Percentiles rank a stretch among this genome's conserved stretches.
Conservation (phyloP, 2,329 filamentous ascomycete species). For the Sarocladiaceae sp. region DNA sequence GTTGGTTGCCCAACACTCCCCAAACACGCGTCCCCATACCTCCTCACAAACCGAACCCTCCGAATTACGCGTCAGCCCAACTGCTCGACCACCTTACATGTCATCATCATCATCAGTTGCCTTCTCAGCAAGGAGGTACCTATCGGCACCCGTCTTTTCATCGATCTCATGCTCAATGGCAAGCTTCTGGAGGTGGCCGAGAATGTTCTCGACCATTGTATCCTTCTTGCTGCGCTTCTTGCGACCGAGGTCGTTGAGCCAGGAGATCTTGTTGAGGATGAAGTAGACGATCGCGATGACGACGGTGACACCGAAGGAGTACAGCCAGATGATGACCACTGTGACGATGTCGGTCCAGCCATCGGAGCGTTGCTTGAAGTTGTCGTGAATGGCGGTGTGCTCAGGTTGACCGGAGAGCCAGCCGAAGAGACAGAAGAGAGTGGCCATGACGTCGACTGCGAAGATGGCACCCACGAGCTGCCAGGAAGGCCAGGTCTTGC, state of each 20-base stretch:
- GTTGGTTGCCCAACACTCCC: too few relatives aligned
- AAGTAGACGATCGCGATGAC: slow-evolving; percentile 64
- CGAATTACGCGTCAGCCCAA: too few relatives aligned
- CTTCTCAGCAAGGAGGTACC: slow-evolving; percentile 28
- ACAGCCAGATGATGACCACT: slow-evolving; percentile 60
- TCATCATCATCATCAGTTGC: slow-evolving; percentile 14
- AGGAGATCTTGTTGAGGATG: slow-evolving; percentile 53
- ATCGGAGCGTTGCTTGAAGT: slow-evolving; percentile 31
- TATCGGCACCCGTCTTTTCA: slow-evolving; percentile 34
- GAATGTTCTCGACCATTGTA: slow-evolving; percentile 62
- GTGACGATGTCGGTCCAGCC: slow-evolving; percentile 51
- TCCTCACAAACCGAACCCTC: too few relatives aligned
- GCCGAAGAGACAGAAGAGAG: slow-evolving; percentile 71
- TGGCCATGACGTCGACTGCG: slow-evolving; percentile 66
- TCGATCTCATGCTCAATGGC: slow-evolving; percentile 55
- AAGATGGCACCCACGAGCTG: slow-evolving; percentile 69
- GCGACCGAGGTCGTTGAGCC: slow-evolving; percentile 59
- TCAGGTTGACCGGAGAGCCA: slow-evolving; percentile 58
- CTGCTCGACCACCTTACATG: too few relatives aligned
- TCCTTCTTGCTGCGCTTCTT: slow-evolving; percentile 58
- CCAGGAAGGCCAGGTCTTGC: slow-evolving; percentile 70
- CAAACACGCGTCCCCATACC: too few relatives aligned
- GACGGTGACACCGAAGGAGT: slow-evolving; percentile 62
- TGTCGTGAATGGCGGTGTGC: slow-evolving; percentile 25
- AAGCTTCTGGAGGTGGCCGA: slow-evolving; percentile 60